Base-by-base conservation (phyloP, 2,329 filamentous ascomycete species). In the Fusarium buharicum region DNA sequence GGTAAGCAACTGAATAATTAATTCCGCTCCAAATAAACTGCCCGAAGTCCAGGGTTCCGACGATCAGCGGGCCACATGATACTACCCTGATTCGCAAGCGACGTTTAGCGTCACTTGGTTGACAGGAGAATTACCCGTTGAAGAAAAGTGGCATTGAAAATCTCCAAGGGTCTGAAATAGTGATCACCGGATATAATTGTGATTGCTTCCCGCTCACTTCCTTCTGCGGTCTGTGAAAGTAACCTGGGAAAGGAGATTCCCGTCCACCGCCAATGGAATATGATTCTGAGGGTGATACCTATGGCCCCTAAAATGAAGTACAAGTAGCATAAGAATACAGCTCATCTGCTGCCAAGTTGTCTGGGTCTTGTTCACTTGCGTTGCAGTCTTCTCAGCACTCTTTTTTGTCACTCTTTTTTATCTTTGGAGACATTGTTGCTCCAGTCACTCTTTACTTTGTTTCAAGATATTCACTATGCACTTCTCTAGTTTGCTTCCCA, bases 371-470 rank as follows among this genome's bases (percentile, higher is more conserved):
- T 33, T 30, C 24, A 55, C 18, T 38, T 51, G 27, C 31, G 37
- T 46, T 45, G 11, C 39, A 63, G 58, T 39, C 45, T 44, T 50
- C 38, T 45, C 41, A 53, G 24, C 44, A 59, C 47, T 50, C 56
- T 40, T 50, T 64, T 37, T 34, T 30, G 55, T 64, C 63, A 67
- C 63, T 66, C 63, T 51, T 55, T 63, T 61, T 46, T 16, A 11
- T 20, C 27, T 59, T 57, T 28, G 63, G 62, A 51, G 41, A 49
- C 58, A 24, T 54, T 46, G 38, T 50, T 53, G 57, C 63, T 67
- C 63, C 45, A 66, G 63, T 66, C 63, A 66, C 45, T 66, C 63
- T 57, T 66, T 64, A 53, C 17, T 51, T 57, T 64, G 46, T 60
- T 63, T 47, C 22, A 44, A 20, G 28, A 48, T 11, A 28, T 28